These are phyloP conservation scores for Calocybe gambosa DNA, from an alignment of 1,284 basidiomycete species.

Conservation along the genomic window DNA sequence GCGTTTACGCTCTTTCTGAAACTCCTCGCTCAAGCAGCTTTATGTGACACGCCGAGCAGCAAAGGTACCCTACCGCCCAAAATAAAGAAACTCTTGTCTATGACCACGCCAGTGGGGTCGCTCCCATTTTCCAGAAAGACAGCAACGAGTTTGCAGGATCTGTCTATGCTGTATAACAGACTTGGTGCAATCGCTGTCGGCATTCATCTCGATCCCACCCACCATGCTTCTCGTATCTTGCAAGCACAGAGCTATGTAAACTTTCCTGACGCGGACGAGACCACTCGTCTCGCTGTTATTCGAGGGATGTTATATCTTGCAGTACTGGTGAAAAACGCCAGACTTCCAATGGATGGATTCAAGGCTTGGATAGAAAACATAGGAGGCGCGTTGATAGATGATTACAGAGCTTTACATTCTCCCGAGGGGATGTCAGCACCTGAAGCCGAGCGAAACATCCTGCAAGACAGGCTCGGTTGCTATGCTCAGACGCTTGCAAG, in stretches of 20 bases:
- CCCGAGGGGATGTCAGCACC: constrained; percentile 7
- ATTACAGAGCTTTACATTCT: constrained; percentile 33
- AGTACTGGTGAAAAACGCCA: constrained; percentile 59
- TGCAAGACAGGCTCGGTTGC: constrained; percentile 24
- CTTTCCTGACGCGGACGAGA: constrained; percentile 64
- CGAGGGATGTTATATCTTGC: constrained; percentile 76
- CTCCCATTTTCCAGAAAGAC: constrained; percentile 57
- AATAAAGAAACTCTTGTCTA: constrained; percentile 71
- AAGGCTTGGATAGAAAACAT: constrained; percentile 69
- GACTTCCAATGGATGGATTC: constrained; percentile 48
- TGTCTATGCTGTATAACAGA: constrained; percentile 85
- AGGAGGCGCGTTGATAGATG: constrained; percentile 50
- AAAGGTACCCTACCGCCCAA: constrained; percentile 38
- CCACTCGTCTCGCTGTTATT: constrained; percentile 70
- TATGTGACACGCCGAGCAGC: constrained; percentile 22
- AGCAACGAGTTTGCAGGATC: constrained; percentile 50
- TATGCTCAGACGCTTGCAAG: constrained; percentile 51
- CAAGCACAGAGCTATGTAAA: constrained; percentile 64
- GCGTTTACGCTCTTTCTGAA: constrained; percentile 81
- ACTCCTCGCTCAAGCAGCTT: constrained; percentile 57
- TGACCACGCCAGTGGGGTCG: constrained; percentile 70
- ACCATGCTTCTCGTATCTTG: constrained; percentile 48
- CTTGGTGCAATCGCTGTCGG: constrained; percentile 76
- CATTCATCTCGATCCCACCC: constrained; percentile 58
- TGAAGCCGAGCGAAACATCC: constrained; percentile 8